These are phyloP conservation scores for Tetrahymena elliotti DNA, from an alignment of 73 alveolate genomes.

Conservation along the genomic window DNA sequence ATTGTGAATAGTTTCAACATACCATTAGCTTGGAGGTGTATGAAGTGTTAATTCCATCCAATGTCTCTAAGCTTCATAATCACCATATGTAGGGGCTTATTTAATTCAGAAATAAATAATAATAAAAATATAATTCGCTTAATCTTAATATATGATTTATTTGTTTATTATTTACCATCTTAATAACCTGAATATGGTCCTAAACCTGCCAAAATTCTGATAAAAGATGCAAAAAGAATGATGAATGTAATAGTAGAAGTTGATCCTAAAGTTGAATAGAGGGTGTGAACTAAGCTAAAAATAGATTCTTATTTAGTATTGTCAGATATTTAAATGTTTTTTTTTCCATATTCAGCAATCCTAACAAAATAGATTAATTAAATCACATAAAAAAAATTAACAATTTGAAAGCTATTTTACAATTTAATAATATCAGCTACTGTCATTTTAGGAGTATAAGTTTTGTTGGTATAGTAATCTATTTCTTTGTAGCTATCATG, in stretches of 20 bases:
- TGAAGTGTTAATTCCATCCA: conserved; percentile 68
- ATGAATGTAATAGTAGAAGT: background rate
- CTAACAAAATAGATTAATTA: background rate
- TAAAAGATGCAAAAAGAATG: background rate
- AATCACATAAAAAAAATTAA: conserved; percentile 8
- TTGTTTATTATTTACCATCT: background rate
- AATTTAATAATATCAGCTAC: background rate
- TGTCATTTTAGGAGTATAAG: background rate
- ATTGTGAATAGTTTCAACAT: conserved; percentile 23
- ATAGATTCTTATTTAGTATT: background rate
- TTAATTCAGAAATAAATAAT: background rate
- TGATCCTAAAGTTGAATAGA: background rate
- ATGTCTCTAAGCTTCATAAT: conserved; percentile 74
- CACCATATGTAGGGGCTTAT: conserved; percentile 46
- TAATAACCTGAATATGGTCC: background rate
- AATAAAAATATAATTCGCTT: background rate
- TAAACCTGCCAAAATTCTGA: background rate
- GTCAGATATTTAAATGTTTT: background rate
- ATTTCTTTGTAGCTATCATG: background rate
- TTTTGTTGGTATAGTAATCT: background rate
- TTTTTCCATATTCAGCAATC: background rate
- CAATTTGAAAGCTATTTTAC: conserved; percentile 7
- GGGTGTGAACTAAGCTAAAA: background rate
- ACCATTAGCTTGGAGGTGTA: conserved; percentile 54
- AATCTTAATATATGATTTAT: background rate